A percentile compares a stretch with the other conserved stretches of the same genome.
Evolutionary conservation across 2,329 filamentous ascomycete species (phyloP).

Genomic region (Ceratocystis variospora): DNA sequence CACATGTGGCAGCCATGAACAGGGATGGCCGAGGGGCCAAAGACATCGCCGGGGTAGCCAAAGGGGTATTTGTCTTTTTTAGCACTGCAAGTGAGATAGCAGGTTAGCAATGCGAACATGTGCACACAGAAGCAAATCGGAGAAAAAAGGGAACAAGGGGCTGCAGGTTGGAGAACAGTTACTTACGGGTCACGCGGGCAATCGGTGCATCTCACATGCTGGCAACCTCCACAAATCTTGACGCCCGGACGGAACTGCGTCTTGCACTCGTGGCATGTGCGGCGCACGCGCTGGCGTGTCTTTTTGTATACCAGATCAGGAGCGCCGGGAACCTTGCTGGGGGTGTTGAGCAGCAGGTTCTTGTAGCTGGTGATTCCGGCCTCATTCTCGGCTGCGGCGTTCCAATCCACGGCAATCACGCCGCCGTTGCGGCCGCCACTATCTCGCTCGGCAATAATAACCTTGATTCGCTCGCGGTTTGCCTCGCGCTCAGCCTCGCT

Average conservation of each 20-base stretch:
- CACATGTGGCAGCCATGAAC: constrained; percentile 51
- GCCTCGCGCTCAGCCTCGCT: constrained; percentile 41
- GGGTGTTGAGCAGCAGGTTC: constrained; percentile 39
- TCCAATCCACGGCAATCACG: constrained; percentile 31
- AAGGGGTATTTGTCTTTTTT: constrained; percentile 57
- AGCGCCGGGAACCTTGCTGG: constrained; percentile 46
- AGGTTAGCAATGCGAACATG: constrained; percentile 16
- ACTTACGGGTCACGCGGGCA: constrained; percentile 71
- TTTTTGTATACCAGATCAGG: constrained; percentile 61
- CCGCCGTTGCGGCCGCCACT: constrained; percentile 30
- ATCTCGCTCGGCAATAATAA: constrained; percentile 42
- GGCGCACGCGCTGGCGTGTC: constrained; percentile 57
- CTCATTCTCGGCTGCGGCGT: constrained; percentile 30
- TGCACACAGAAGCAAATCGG: not conserved
- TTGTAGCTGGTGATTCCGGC: constrained; percentile 22
- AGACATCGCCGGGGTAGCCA: constrained; percentile 54
- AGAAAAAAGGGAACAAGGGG: not conserved
- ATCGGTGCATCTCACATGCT: constrained; percentile 62
- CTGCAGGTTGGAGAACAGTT: not conserved
- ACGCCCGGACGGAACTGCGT: constrained; percentile 43
- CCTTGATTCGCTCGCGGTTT: constrained; percentile 36
- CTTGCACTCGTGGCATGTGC: constrained; percentile 63
- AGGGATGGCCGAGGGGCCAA: constrained; percentile 37
- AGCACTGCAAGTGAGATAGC: constrained; percentile 30
- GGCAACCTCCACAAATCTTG: constrained; percentile 54